Evolutionary conservation across 768 basidiomycete genomes (phyloP).

Genomic region (Hypholoma sublateritium): DNA sequence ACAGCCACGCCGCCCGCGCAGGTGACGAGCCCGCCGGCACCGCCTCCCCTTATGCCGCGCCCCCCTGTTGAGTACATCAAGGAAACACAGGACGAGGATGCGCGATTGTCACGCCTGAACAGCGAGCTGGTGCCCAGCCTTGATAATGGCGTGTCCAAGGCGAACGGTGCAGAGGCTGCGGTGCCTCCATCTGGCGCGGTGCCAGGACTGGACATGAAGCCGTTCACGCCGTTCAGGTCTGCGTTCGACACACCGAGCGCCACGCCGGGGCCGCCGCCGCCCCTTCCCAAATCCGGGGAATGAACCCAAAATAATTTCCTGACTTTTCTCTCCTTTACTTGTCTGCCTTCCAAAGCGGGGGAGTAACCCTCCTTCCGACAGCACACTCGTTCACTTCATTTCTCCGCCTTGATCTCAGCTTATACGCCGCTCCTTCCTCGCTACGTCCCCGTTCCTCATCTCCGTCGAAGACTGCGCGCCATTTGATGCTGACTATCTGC

Average conservation of each 20-base stretch:
- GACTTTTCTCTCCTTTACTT: conserved; percentile 12
- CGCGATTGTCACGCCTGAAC: conserved; percentile 46
- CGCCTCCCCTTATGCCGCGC: conserved; percentile 73
- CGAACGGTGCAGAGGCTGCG: background rate
- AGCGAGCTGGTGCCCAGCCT: conserved; percentile 24
- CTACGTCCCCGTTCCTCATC: too few relatives aligned
- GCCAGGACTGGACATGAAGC: conserved; percentile 34
- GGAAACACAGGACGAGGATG: conserved; percentile 77
- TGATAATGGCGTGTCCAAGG: conserved; percentile 11
- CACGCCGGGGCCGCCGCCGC: conserved; percentile 33
- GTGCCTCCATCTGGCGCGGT: conserved; percentile 8
- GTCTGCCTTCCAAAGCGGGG: too few relatives aligned
- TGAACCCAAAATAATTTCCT: background rate
- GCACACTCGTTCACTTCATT: too few relatives aligned
- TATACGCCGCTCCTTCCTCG: too few relatives aligned
- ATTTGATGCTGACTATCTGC: background rate
- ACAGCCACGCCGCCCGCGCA: conserved; percentile 16
- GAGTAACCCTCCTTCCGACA: too few relatives aligned
- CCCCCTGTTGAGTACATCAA: conserved; percentile 81
- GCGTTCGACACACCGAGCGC: conserved; percentile 30
- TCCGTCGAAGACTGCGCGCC: background rate
- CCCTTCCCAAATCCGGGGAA: conserved; percentile 29
- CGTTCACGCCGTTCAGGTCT: conserved; percentile 49
- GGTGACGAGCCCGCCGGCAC: conserved; percentile 34
- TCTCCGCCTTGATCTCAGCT: too few relatives aligned